Evolutionary conservation across 768 basidiomycete species (phyloP).

Genomic region (Astraeus odoratus): DNA sequence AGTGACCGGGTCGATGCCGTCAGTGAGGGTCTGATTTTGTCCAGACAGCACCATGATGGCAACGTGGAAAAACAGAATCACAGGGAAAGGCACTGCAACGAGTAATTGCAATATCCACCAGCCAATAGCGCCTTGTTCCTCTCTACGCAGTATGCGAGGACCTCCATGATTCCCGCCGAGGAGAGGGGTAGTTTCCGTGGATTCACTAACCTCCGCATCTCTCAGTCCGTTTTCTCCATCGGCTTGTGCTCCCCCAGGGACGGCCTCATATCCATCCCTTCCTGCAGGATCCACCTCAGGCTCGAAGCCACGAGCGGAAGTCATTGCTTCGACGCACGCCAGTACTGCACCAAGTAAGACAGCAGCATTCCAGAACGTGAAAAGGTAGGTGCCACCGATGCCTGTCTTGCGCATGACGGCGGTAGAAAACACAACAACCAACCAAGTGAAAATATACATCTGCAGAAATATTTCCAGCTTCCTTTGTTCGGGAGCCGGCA

Average conservation of each 20-base stretch:
- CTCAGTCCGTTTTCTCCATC: conserved; percentile 12
- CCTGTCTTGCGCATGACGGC: conserved; percentile 33
- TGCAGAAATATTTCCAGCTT: conserved; percentile 48
- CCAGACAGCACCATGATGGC: conserved; percentile 39
- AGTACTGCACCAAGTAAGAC: conserved; percentile 36
- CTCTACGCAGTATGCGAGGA: neutral
- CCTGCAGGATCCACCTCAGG: conserved; percentile 2
- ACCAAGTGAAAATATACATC: conserved; percentile 52
- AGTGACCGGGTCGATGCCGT: conserved; percentile 45
- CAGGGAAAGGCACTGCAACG: conserved; percentile 45
- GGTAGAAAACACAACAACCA: conserved; percentile 47
- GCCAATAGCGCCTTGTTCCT: conserved; percentile 21
- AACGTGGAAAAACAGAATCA: conserved; percentile 48
- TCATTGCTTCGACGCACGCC: conserved; percentile 30
- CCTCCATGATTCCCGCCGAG: conserved; percentile 28
- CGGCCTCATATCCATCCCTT: conserved; percentile 21
- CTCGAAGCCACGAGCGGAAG: conserved; percentile 11
- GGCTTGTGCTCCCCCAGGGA: conserved; percentile 13
- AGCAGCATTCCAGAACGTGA: conserved; percentile 48
- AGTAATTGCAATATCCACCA: conserved; percentile 60
- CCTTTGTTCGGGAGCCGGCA: conserved; percentile 32
- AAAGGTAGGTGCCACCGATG: conserved; percentile 50
- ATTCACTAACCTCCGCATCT: conserved; percentile 31
- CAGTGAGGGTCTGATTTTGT: conserved; percentile 51
- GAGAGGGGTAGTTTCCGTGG: conserved; percentile 54